These are phyloP conservation scores for Cicer cuneatum DNA, from an alignment of 306 rosid species.

Conservation along the genomic window DNA sequence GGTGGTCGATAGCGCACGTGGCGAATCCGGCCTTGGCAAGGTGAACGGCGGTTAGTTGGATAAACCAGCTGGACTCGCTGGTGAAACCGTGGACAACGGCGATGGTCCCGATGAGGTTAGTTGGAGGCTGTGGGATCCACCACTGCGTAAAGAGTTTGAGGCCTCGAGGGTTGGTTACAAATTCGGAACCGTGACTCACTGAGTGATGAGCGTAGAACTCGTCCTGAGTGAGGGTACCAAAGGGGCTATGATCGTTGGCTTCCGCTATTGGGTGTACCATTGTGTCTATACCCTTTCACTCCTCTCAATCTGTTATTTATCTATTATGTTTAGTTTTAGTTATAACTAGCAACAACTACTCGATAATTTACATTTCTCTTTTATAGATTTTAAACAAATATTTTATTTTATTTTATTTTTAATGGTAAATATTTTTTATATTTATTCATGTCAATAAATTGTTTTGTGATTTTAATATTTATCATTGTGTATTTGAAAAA, in stretches of 20 bases:
- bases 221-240: slow-evolving; percentile 66
- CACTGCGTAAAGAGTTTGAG: slow-evolving; percentile 88
- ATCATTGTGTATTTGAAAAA: too few relatives aligned
- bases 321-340: not conserved
- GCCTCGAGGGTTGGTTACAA: slow-evolving; percentile 71
- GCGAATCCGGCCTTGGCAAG: slow-evolving; percentile 82
- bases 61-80: slow-evolving; percentile 96
- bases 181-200: slow-evolving; percentile 74
- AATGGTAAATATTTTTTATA: too few relatives aligned
- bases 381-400: too few relatives aligned
- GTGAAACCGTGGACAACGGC: slow-evolving; percentile 91
- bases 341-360: too few relatives aligned
- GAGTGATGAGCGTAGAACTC: slow-evolving; percentile 84
- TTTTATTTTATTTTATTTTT: too few relatives aligned
- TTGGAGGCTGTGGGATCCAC: slow-evolving; percentile 86
- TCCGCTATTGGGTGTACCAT: slow-evolving; percentile 88
- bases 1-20: slow-evolving; percentile 93
- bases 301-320: not conserved
- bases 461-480: too few relatives aligned
- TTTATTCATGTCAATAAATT: too few relatives aligned
- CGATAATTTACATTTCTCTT: too few relatives aligned
- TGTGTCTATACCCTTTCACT: slow-evolving; percentile 26
- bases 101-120: slow-evolving; percentile 56
- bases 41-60: slow-evolving; percentile 85
- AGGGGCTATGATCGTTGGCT: slow-evolving; percentile 81